phyloP scores from a whole-genome alignment of 495 filamentous ascomycete genomes.

The Staphylotrichum longicolle region DNA sequence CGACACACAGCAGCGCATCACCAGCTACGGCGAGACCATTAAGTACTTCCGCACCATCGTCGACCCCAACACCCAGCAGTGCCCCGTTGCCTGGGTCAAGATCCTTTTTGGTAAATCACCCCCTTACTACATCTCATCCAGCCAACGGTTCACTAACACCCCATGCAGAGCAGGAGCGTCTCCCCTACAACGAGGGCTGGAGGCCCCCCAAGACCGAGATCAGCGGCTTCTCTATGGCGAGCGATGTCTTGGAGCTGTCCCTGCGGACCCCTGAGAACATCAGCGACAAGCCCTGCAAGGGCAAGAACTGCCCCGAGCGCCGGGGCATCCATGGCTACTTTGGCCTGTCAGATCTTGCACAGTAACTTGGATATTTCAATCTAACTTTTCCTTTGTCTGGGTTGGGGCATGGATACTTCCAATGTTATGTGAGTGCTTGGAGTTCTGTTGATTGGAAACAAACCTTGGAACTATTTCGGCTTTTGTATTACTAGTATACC shows the following conservation, averaged over 20 bases:
- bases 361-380: too few relatives aligned
- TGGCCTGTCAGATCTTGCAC: background rate
- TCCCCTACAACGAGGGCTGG: background rate
- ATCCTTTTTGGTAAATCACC: too few relatives aligned
- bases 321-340: background rate
- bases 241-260: background rate
- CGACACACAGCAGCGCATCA: background rate
- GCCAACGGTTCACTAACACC: too few relatives aligned
- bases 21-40: background rate
- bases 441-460: too few relatives aligned
- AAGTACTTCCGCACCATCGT: background rate
- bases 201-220: background rate
- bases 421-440: too few relatives aligned
- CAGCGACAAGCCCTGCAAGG: background rate
- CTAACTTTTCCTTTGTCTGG: too few relatives aligned
- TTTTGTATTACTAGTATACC: too few relatives aligned
- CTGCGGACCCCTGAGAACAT: background rate
- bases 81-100: background rate
- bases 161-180: background rate
- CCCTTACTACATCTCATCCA: background rate
- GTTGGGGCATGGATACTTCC: too few relatives aligned
- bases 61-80: background rate
- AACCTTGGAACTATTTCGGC: too few relatives aligned
- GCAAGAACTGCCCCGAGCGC: background rate
- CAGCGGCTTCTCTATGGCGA: background rate